phyloP scores from a whole-genome alignment of 768 basidiomycete genomes.

The Russula sp. region DNA sequence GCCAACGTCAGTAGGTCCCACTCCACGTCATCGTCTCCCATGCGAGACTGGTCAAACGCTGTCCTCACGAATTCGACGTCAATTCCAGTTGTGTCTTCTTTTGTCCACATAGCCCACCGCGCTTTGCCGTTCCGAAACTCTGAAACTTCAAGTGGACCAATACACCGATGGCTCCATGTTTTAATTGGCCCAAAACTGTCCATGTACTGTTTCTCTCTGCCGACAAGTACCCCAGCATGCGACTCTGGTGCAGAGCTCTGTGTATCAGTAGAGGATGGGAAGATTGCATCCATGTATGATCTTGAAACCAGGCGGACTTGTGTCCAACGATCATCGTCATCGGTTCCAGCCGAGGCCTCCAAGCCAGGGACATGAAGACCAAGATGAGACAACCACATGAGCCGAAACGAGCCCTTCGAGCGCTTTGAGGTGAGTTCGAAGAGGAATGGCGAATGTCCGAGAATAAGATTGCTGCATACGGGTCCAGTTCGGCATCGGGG shows the following conservation, averaged over 20 bases:
- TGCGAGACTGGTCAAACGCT: constrained; percentile 56
- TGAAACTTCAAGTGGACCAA: constrained; percentile 54
- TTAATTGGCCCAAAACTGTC: constrained; percentile 66
- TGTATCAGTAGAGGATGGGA: constrained; percentile 43
- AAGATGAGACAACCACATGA: constrained; percentile 66
- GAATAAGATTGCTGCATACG: constrained; percentile 70
- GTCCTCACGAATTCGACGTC: constrained; percentile 51
- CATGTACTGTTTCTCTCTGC: constrained; percentile 59
- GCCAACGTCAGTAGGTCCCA: constrained; percentile 68
- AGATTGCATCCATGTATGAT: constrained; percentile 49
- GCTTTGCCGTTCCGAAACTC: constrained; percentile 39
- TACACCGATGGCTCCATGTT: constrained; percentile 55
- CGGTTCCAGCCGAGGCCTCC: constrained; percentile 32
- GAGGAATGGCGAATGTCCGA: constrained; percentile 65
- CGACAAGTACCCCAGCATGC: constrained; percentile 62
- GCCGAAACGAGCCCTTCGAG: constrained; percentile 57
- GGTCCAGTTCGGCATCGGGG: constrained; percentile 53
- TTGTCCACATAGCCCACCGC: constrained; percentile 44
- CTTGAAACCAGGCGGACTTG: constrained; percentile 46
- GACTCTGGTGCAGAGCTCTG: constrained; percentile 52
- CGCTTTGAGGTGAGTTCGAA: constrained; percentile 41
- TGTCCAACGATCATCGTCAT: constrained; percentile 69
- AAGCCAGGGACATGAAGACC: constrained; percentile 75
- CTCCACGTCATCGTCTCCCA: constrained; percentile 47
- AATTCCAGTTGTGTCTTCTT: constrained; percentile 49